phyloP scores from a whole-genome alignment of 2,329 filamentous ascomycete species.

The Bimuria novae-zelandiae region DNA sequence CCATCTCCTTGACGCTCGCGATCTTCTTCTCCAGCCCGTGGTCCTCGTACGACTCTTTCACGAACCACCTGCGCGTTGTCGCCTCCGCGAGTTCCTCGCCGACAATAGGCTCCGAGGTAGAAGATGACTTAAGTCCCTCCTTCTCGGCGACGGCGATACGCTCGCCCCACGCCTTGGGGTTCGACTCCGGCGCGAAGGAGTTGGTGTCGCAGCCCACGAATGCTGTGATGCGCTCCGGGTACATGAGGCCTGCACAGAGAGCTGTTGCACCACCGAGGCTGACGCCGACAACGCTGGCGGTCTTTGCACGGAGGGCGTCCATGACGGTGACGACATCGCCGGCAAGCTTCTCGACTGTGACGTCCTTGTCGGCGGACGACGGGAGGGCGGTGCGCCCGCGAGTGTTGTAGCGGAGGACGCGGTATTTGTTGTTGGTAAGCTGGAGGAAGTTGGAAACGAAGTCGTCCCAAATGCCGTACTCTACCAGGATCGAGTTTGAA shows the following conservation, averaged over 20 bases:
- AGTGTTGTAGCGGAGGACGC: slow-evolving; percentile 76
- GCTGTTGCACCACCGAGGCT: slow-evolving; percentile 81
- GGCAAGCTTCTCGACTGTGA: slow-evolving; percentile 67
- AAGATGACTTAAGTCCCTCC: slow-evolving; percentile 45
- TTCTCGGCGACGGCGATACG: slow-evolving; percentile 70
- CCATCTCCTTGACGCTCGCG: slow-evolving; percentile 68
- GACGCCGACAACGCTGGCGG: slow-evolving; percentile 73
- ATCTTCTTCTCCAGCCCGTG: slow-evolving; percentile 55
- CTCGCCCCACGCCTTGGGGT: slow-evolving; percentile 79
- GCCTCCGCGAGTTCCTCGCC: slow-evolving; percentile 65
- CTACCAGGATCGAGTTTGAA: slow-evolving; percentile 79
- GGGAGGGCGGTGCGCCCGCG: slow-evolving; percentile 67
- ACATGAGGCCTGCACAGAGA: slow-evolving; percentile 71
- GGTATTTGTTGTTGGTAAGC: slow-evolving; percentile 64
- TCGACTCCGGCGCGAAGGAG: slow-evolving; percentile 70
- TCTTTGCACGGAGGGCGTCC: slow-evolving; percentile 68
- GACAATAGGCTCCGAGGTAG: slow-evolving; percentile 60
- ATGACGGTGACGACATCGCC: slow-evolving; percentile 70
- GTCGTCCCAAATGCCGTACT: slow-evolving; percentile 79
- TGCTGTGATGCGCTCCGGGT: slow-evolving; percentile 62
- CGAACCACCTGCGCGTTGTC: slow-evolving; percentile 80
- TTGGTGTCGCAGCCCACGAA: slow-evolving; percentile 84
- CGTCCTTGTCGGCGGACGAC: slow-evolving; percentile 47
- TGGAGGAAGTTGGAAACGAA: slow-evolving; percentile 66
- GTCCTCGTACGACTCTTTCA: slow-evolving; percentile 61